These are phyloP conservation scores for Stentor coeruleus DNA, from an alignment of 73 alveolate species.

Conservation along the genomic window DNA sequence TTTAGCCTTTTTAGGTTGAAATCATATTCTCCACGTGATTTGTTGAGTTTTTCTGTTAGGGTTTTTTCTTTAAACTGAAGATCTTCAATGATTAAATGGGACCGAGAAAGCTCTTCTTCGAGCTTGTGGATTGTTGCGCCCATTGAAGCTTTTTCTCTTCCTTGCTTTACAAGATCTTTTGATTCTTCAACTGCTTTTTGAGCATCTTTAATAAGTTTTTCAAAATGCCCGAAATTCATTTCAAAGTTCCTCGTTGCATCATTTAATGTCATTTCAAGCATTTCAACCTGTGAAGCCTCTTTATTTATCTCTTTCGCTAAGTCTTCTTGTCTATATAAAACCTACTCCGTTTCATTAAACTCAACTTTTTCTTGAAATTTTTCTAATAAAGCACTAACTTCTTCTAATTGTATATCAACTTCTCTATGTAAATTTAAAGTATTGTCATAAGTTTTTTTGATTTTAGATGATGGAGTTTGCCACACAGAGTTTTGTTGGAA, in stretches of 20 bases:
- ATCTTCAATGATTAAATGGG: background rate
- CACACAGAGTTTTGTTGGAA: background rate
- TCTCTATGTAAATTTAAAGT: background rate
- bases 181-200: background rate
- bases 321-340: background rate
- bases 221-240: background rate
- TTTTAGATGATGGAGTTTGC: background rate
- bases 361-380: constrained; percentile 25
- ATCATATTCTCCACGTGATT: background rate
- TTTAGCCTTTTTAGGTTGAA: background rate
- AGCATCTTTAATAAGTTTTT: background rate
- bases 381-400: background rate
- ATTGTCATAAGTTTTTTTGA: background rate
- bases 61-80: background rate
- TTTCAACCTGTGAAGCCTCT: constrained; percentile 10
- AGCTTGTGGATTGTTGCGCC: constrained; percentile 4
- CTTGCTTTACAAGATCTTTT: background rate
- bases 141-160: background rate
- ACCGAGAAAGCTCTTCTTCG: background rate
- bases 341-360: constrained; percentile 16
- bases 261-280: background rate
- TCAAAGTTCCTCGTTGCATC: background rate
- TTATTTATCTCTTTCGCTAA: background rate
- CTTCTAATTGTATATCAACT: constrained; percentile 12
- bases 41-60: background rate